These are phyloP conservation scores for Parastagonospora avenae DNA, from an alignment of 2,329 filamentous ascomycete species.

Conservation along the genomic window DNA sequence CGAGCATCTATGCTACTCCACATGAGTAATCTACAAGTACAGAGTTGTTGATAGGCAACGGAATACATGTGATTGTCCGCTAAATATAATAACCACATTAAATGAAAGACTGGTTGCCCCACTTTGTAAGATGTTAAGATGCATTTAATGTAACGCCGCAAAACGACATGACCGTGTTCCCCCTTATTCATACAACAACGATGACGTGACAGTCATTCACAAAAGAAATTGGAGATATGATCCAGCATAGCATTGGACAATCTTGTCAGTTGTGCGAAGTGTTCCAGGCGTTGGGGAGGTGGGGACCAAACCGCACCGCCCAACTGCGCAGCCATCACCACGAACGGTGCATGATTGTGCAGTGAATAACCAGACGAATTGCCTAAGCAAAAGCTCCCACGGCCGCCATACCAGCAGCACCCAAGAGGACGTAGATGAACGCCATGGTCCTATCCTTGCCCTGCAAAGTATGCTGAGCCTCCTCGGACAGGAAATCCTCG, in stretches of 20 bases:
- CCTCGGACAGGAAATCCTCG: constrained; percentile 66
- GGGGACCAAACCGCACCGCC: neutral
- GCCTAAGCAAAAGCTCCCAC: constrained; percentile 45
- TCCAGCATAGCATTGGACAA: neutral
- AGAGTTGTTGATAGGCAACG: constrained; percentile 41
- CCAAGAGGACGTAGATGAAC: constrained; percentile 51
- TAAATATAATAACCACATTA: constrained; percentile 33
- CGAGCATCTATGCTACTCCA: constrained; percentile 3
- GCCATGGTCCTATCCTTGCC: constrained; percentile 60
- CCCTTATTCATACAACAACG: constrained; percentile 20
- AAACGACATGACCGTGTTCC: constrained; percentile 7
- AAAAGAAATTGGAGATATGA: constrained; percentile 1
- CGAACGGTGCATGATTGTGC: neutral
- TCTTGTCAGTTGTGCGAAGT: neutral
- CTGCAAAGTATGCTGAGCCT: constrained; percentile 53
- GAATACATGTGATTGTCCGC: constrained; percentile 42
- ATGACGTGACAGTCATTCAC: constrained; percentile 6
- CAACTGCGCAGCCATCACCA: neutral
- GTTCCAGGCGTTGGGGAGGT: neutral
- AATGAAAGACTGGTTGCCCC: constrained; percentile 45
- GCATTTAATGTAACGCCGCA: constrained; percentile 12
- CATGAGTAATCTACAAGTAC: constrained; percentile 4
- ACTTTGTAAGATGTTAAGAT: constrained; percentile 29
- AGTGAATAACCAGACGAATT: too few species aligned
- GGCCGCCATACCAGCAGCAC: constrained; percentile 38